Evolutionary conservation across 352 stramenopile species (phyloP), one percentile per base, ranked within the genome.

Genomic region (Phytopythium kandeliae): DNA sequence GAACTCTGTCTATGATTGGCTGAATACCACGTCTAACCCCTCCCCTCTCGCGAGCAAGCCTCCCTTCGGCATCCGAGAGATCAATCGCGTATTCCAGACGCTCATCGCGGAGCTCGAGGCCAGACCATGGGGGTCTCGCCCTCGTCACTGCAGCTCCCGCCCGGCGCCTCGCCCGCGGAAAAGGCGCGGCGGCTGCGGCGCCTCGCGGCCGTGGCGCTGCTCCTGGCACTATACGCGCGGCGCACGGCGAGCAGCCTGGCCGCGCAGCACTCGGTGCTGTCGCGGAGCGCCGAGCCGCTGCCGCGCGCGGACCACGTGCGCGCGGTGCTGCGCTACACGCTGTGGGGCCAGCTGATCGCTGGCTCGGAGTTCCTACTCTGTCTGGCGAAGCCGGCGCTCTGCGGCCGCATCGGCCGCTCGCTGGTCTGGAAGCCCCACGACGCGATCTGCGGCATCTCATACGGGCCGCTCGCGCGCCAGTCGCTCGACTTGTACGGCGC

Each of bases 401-500:
- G 57, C 19, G 48, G 52, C 24, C 67, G 67, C 28, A 81, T 88
- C 42, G 69, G 60, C 1, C 67, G 63, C 3, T 57, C 74, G 21
- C 48, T 88, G 17, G 55, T 85, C 31, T 67, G 71, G 59, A 76
- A 55, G 28, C 56, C 62, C 30, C 28, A 40, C 9, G 53, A 70
- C 25, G 64, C 55, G 28, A 43, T 61, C 25, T 33, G 47, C 12
- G 68, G 77, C 43, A 57, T 71, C 19, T 40, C 55, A 35, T 88
- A 88, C 46, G 74, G 72, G 16, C 57, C 55, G 17, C 61, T 88
- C 51, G 54, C 62, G 34, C 79, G 79, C 55, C 71, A 87, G 36
- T 71, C 52, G 10, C 54, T 90, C 9, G 77, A 90, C 49, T 40
- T 90, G 31, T 88, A 86, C 36, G 79, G 77, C 19, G 64, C 75